These are phyloP conservation scores for Lipomyces anomalus DNA, from an alignment of 805 yeast species.

Conservation along the genomic window DNA sequence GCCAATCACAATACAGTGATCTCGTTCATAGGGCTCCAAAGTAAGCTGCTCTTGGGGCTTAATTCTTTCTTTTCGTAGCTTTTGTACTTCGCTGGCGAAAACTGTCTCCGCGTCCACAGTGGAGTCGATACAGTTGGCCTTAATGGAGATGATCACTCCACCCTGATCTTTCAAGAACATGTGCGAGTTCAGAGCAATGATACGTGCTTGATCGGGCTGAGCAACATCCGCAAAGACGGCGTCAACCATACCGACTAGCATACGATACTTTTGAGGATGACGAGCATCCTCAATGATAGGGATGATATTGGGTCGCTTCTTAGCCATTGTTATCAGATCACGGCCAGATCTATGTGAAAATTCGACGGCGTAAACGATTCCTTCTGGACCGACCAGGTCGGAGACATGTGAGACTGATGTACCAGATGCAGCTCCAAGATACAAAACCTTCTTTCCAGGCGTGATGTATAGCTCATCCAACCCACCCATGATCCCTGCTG, in stretches of 20 bases:
- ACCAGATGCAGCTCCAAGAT: conserved; percentile 99
- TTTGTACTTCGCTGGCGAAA: conserved; percentile 98
- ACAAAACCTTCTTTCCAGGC: conserved; percentile 96
- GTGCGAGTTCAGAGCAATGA: conserved; percentile 96
- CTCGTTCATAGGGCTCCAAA: conserved; percentile 98
- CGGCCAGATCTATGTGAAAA: conserved; percentile 99
- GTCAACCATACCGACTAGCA: conserved; percentile 98
- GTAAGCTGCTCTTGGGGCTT: conserved; percentile 98
- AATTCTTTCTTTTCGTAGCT: conserved; percentile 96
- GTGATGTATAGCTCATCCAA: conserved; percentile 93
- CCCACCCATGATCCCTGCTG: conserved; percentile 99
- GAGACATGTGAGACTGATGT: conserved; percentile 98
- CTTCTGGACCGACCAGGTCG: conserved; percentile 98
- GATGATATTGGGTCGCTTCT: conserved; percentile 98
- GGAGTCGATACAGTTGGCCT: conserved; percentile 99
- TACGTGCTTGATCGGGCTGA: conserved; percentile 99
- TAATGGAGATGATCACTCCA: conserved; percentile 96
- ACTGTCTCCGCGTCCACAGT: conserved; percentile 99
- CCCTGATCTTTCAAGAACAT: conserved; percentile 97
- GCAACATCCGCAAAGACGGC: conserved; percentile 99
- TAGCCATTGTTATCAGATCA: conserved; percentile 98
- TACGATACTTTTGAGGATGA: conserved; percentile 99
- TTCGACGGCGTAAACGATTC: conserved; percentile 97
- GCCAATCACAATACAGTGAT: conserved; percentile 98
- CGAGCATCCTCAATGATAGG: conserved; percentile 99